phyloP scores from a whole-genome alignment of 2,329 filamentous ascomycete genomes.

The Orbilia javanica region DNA sequence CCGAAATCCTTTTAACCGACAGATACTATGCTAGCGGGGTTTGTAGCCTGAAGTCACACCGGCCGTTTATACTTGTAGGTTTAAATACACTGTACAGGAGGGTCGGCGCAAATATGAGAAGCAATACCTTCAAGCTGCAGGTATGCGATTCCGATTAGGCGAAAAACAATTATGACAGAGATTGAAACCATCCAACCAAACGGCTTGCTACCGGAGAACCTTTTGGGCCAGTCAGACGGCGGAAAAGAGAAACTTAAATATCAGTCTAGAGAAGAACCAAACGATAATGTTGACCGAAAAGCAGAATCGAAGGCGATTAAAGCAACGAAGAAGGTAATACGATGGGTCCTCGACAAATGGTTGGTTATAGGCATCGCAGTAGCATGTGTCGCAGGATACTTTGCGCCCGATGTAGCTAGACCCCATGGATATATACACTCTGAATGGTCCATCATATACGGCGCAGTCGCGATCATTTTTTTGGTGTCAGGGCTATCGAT shows the following conservation, averaged over 20 bases:
- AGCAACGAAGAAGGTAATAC: not conserved
- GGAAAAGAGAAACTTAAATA: not conserved
- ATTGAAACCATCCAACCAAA: not conserved
- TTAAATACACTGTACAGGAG: not conserved
- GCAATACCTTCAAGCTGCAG: no score
- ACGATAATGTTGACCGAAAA: no score
- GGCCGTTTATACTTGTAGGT: not conserved
- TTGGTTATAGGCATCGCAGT: constrained; percentile 74
- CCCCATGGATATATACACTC: constrained; percentile 70
- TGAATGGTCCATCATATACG: constrained; percentile 75
- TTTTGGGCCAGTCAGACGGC: not conserved
- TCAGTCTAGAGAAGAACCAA: not conserved
- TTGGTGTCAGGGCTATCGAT: constrained; percentile 78
- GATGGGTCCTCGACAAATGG: constrained; percentile 71
- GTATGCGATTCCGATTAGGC: no score
- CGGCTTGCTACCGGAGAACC: not conserved
- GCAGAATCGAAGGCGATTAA: constrained; percentile 1
- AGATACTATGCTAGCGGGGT: not conserved
- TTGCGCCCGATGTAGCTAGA: constrained; percentile 67
- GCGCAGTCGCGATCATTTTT: constrained; percentile 77
- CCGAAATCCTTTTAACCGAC: constrained; percentile 37
- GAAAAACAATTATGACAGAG: not conserved
- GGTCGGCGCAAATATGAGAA: no score
- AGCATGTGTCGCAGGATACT: constrained; percentile 66
- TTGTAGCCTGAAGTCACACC: not conserved